A percentile compares a stretch with the other conserved stretches of the same genome.
Evolutionary conservation across 306 rosid genomes (phyloP).

Genomic region (Cercis canadensis): DNA sequence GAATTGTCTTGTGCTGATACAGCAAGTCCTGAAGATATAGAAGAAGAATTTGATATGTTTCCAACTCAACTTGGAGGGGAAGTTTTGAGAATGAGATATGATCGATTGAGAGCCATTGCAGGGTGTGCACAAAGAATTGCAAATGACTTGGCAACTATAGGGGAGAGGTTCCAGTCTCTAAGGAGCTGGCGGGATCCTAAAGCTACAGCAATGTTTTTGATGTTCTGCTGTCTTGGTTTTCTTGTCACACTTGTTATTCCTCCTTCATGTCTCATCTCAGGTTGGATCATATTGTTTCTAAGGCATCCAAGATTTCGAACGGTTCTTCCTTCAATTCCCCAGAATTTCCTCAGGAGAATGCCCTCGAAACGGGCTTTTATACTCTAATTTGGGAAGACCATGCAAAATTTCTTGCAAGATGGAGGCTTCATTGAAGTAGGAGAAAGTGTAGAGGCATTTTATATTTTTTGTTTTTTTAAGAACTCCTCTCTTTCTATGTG

Average conservation of each 20-base stretch:
- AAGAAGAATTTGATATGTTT: slow-evolving; percentile 53
- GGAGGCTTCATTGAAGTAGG: too few relatives aligned
- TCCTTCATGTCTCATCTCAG: slow-evolving; percentile 9
- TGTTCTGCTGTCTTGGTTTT: slow-evolving; percentile 39
- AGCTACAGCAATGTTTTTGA: slow-evolving; percentile 43
- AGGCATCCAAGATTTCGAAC: slow-evolving; percentile 49
- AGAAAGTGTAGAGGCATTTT: too few relatives aligned
- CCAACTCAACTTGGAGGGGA: slow-evolving; percentile 45
- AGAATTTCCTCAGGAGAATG: slow-evolving; percentile 48
- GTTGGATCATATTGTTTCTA: slow-evolving; percentile 30
- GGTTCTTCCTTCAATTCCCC: slow-evolving; percentile 28
- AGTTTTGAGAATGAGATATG: slow-evolving; percentile 45
- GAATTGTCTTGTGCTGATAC: slow-evolving; percentile 42
- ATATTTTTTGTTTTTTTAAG: too few relatives aligned
- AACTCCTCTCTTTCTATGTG: too few relatives aligned
- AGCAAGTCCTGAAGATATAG: slow-evolving; percentile 43
- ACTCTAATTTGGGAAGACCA: slow-evolving; percentile 9
- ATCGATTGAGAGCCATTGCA: slow-evolving; percentile 44
- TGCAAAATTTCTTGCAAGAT: background rate
- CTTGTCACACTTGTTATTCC: slow-evolving; percentile 33
- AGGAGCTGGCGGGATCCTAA: slow-evolving; percentile 57
- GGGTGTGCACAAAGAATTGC: slow-evolving; percentile 35
- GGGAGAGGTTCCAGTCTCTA: slow-evolving; percentile 50
- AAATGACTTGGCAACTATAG: slow-evolving; percentile 41
- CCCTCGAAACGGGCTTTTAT: slow-evolving; percentile 38